Conservation (phyloP, 2,329 filamentous ascomycete genomes). For the Colletotrichum cordylinicola region DNA sequence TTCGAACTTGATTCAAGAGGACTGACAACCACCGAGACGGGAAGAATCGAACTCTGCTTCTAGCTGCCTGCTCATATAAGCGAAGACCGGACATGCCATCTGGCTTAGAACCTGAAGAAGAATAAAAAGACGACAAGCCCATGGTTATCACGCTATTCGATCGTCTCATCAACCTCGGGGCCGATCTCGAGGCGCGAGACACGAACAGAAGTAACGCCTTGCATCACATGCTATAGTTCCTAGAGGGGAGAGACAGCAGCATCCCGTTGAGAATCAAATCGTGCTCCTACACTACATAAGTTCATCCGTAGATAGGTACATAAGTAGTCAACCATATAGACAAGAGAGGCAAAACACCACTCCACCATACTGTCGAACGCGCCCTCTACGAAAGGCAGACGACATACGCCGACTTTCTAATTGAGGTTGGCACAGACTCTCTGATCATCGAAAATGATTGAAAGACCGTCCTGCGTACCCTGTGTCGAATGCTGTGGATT, state of each 20-base stretch:
- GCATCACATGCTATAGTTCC: slow-evolving; percentile 23
- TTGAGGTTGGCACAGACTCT: slow-evolving; percentile 27
- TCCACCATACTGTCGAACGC: slow-evolving; percentile 18
- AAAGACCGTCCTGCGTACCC: slow-evolving; percentile 26
- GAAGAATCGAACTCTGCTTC: slow-evolving; percentile 29
- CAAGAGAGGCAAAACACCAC: slow-evolving; percentile 28
- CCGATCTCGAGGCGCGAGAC: slow-evolving; percentile 28
- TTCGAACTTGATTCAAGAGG: too few species aligned
- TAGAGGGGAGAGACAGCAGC: rapidly evolving
- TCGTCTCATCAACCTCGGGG: slow-evolving; percentile 26
- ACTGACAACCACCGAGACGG: slow-evolving; percentile 26
- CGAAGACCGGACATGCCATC: slow-evolving; percentile 7
- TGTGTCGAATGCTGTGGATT: slow-evolving; percentile 7
- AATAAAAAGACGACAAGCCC: background rate
- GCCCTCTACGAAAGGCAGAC: background rate
- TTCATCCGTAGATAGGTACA: too few species aligned
- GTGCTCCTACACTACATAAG: background rate
- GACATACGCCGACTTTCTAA: slow-evolving; percentile 4
- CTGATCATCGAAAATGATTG: slow-evolving; percentile 17
- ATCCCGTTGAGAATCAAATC: background rate
- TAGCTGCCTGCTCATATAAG: slow-evolving; percentile 23
- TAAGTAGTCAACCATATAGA: slow-evolving; percentile 24
- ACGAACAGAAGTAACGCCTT: slow-evolving; percentile 25
- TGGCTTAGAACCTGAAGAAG: too few species aligned
- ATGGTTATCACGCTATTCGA: slow-evolving; percentile 16